These are phyloP conservation scores for Neurospora hispaniola DNA, from an alignment of 495 filamentous ascomycete genomes.

Conservation along the genomic window DNA sequence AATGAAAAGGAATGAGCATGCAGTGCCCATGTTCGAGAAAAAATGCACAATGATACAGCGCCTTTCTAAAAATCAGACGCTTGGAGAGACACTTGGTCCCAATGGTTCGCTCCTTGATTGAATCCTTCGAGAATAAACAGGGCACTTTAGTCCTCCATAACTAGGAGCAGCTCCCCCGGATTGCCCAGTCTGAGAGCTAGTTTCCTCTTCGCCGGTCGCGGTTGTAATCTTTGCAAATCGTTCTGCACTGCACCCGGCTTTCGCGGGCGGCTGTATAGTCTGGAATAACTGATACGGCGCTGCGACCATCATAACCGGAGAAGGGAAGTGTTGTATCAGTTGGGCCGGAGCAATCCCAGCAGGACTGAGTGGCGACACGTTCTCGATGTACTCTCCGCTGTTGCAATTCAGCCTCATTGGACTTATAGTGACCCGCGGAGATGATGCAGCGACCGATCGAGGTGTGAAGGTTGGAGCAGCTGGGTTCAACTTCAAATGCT, in stretches of 20 bases:
- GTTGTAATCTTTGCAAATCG: neutral
- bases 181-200: neutral
- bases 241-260: neutral
- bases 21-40: neutral
- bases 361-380: conserved; percentile 1
- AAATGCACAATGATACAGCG: neutral
- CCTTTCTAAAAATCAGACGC: neutral
- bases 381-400: conserved; percentile 3
- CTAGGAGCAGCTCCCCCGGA: neutral
- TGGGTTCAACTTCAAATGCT: conserved; percentile 44
- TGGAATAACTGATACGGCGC: conserved; percentile 9
- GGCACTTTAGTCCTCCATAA: conserved; percentile 10
- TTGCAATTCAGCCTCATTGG: conserved; percentile 5
- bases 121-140: conserved; percentile 20
- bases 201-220: conserved; percentile 1
- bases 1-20: neutral
- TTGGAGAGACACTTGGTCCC: neutral
- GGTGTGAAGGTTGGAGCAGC: conserved; percentile 46
- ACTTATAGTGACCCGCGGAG: neutral
- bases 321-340: conserved; percentile 11
- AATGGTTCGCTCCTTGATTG: conserved; percentile 27
- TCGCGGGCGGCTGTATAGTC: neutral
- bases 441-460: conserved; percentile 16
- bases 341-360: neutral
- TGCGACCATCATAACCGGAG: conserved; percentile 12